Evolutionary conservation across 306 rosid species (phyloP).

Genomic region (Vigna unguiculata): DNA sequence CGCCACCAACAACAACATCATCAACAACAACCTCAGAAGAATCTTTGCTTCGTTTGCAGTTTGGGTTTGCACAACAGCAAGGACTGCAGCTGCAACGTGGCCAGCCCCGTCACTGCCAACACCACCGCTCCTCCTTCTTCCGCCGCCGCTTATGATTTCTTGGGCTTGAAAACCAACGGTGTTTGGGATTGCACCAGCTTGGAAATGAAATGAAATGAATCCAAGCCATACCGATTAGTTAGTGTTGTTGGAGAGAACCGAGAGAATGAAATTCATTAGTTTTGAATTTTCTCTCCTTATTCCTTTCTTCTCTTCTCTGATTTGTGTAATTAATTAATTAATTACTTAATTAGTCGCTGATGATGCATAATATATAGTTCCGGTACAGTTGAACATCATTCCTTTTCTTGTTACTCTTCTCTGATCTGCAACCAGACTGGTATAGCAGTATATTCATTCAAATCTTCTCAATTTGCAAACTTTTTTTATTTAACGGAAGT

Average conservation of each 20-base stretch:
- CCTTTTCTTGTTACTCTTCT: constrained; percentile 1
- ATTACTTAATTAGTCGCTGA: constrained; percentile 58
- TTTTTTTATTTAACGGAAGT: not conserved
- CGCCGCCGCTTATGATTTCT: constrained; percentile 76
- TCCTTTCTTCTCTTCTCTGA: constrained; percentile 38
- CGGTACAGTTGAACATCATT: constrained; percentile 64
- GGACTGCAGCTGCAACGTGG: constrained; percentile 52
- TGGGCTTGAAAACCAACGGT: constrained; percentile 68
- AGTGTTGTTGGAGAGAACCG: constrained; percentile 40
- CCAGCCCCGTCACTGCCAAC: not conserved
- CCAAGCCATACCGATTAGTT: not conserved
- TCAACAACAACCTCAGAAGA: constrained; percentile 37
- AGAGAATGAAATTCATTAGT: constrained; percentile 46
- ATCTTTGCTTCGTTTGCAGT: constrained; percentile 51
- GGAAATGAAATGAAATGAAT: constrained; percentile 85
- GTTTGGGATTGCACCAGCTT: constrained; percentile 86
- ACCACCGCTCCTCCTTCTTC: constrained; percentile 1
- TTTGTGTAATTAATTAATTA: constrained; percentile 66
- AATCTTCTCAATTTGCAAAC: not conserved
- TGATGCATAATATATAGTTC: constrained; percentile 54
- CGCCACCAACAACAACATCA: constrained; percentile 49
- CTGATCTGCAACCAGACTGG: not conserved
- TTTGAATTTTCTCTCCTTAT: constrained; percentile 37
- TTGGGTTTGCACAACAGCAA: constrained; percentile 56
- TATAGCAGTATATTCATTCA: not conserved